Percentiles rank a stretch among this genome's conserved stretches.
These are phyloP conservation scores for Globisporangium carolinianum DNA, from an alignment of 352 stramenopile genomes.

Conservation along the genomic window DNA sequence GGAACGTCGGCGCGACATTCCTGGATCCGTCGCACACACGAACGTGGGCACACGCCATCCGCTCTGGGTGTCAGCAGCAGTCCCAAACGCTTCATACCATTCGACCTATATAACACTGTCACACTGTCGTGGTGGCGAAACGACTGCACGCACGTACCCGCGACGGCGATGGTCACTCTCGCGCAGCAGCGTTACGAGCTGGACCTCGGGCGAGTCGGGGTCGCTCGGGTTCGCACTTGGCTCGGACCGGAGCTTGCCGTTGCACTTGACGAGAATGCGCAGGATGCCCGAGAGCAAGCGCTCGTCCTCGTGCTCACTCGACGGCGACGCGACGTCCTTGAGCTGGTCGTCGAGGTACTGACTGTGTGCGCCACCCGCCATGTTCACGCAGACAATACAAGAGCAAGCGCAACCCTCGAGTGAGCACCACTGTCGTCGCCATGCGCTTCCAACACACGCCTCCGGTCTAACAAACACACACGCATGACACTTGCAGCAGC, in stretches of 20 bases:
- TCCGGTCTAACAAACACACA: not conserved
- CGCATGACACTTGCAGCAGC: too few species aligned
- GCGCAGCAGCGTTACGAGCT: constrained; percentile 57
- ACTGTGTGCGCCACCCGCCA: constrained; percentile 11
- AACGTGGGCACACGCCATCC: too few species aligned
- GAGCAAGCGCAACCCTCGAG: not conserved
- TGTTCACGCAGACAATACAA: not conserved
- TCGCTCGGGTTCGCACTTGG: constrained; percentile 38
- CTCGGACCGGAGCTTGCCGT: constrained; percentile 65
- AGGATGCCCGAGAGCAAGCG: constrained; percentile 64
- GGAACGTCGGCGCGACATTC: constrained; percentile 35
- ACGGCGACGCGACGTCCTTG: constrained; percentile 20
- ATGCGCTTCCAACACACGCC: not conserved
- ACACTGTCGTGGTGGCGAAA: too few species aligned
- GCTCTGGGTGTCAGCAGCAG: too few species aligned
- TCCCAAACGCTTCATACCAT: too few species aligned
- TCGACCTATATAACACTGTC: not conserved
- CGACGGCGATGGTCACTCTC: constrained; percentile 64
- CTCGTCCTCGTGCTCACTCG: constrained; percentile 49
- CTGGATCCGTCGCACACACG: too few species aligned
- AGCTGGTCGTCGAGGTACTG: constrained; percentile 61
- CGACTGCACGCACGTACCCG: too few species aligned
- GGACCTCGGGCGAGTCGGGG: constrained; percentile 51
- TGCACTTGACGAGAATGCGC: constrained; percentile 68
- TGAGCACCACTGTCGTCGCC: not conserved